Conservation (phyloP, 2,329 filamentous ascomycete species). For the Fusarium begoniae region DNA sequence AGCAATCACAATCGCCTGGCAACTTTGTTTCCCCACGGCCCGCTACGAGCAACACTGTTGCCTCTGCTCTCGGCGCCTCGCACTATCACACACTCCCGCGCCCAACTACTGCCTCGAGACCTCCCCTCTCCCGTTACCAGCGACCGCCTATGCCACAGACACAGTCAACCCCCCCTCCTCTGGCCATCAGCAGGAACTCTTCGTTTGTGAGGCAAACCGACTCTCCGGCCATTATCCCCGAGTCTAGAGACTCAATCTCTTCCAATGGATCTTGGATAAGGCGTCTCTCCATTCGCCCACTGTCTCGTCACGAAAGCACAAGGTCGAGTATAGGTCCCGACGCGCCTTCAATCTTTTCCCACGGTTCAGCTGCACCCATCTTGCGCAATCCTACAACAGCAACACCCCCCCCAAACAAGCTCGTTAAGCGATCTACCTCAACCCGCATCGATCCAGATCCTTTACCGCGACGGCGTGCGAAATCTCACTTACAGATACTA, state of each 20-base stretch:
- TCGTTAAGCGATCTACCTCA: constrained; percentile 77
- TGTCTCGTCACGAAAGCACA: constrained; percentile 70
- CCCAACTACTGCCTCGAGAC: constrained; percentile 47
- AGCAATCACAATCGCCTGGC: constrained; percentile 37
- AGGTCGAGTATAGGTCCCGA: constrained; percentile 72
- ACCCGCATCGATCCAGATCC: constrained; percentile 57
- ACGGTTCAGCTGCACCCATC: constrained; percentile 74
- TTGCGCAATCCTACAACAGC: constrained; percentile 49
- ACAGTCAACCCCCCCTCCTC: constrained; percentile 54
- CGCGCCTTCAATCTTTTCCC: constrained; percentile 72
- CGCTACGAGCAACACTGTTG: constrained; percentile 53
- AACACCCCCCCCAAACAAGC: constrained; percentile 73
- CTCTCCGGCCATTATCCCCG: constrained; percentile 49
- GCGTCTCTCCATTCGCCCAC: constrained; percentile 72
- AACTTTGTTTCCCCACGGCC: constrained; percentile 52
- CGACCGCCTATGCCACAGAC: constrained; percentile 52
- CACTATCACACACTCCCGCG: constrained; percentile 44
- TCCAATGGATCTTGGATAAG: constrained; percentile 77
- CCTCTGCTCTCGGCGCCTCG: constrained; percentile 45
- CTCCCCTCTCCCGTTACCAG: constrained; percentile 51
- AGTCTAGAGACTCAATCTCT: constrained; percentile 66
- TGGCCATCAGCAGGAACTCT: constrained; percentile 52
- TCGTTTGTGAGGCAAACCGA: constrained; percentile 55
- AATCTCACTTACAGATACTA: constrained; percentile 70
- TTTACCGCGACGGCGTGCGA: constrained; percentile 59